Base-by-base conservation (phyloP, 2,329 filamentous ascomycete genomes). In the Balansia obtecta region DNA sequence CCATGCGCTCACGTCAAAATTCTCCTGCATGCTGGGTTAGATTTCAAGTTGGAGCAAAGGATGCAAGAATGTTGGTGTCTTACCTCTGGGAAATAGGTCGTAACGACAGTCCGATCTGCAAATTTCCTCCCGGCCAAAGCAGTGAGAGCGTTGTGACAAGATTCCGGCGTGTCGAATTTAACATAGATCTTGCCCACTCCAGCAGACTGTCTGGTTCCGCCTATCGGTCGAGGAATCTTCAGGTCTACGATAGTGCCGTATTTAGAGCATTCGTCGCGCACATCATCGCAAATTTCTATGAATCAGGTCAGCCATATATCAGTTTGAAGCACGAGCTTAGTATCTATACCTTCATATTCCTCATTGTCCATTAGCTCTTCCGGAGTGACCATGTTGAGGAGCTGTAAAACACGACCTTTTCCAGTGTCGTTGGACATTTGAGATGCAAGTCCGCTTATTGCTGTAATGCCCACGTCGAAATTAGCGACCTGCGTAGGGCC, bases 101-200 rank as follows among this genome's bases (percentile, higher is more conserved):
- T 89, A 12, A 98, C 89, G 30, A 98, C 94, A 3, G 93, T 98
- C 59, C 94, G 81, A 69, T 97, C 88, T 0, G 90, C 87, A 65
- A 98, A 99, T 66, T 97, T 96, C 56, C 94, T 80, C 45, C 93
- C 93, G 32, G 94, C 93, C 59, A 99, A 74, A n/a, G 88, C 84
- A 60, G 85, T 83, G 51, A 98, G 74, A 8, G 93, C 94, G 61
- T 87, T 90, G 55, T 86, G 84, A 18, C 91, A 87, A 9, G 83
- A 81, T 47, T 89, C 88, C 2, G 79, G 71, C 3, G 75, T 79
- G 56, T 93, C 87, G 63, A 88, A 98, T 66, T 96, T 97, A 72
- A 98, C 84, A 65, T 85, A 98, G 58, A 99, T 97, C 76, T 97
- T 98, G 64, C 93, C 93, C 20, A 98, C 89, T 45, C 93, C 93